These are phyloP conservation scores for Myriosclerotinia duriaeana DNA, from an alignment of 2,329 filamentous ascomycete species.

Conservation along the genomic window DNA sequence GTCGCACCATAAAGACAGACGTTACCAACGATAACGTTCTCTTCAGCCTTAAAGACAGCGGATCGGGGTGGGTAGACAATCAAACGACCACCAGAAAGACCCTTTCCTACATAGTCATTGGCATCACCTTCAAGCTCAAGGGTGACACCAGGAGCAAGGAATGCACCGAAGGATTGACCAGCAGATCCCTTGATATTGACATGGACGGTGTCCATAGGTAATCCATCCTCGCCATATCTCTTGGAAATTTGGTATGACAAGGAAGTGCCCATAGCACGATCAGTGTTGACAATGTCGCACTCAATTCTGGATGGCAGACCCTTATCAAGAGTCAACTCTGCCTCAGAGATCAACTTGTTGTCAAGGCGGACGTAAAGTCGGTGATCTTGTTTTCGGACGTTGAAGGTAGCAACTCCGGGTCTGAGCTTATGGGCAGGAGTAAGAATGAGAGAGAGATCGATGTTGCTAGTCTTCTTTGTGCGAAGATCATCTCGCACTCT, in stretches of 20 bases:
- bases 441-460: constrained; percentile 87
- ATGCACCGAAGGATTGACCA: constrained; percentile 94
- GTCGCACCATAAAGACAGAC: constrained; percentile 95
- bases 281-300: constrained; percentile 94
- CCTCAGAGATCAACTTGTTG: constrained; percentile 96
- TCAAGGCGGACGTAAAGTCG: constrained; percentile 88
- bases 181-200: constrained; percentile 96
- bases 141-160: constrained; percentile 88
- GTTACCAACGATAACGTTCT: constrained; percentile 92
- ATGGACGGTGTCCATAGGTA: constrained; percentile 91
- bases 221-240: constrained; percentile 82
- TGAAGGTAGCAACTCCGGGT: constrained; percentile 93
- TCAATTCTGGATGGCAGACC: constrained; percentile 90
- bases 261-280: constrained; percentile 88
- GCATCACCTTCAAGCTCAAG: constrained; percentile 92
- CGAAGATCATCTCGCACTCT: constrained; percentile 85
- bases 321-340: constrained; percentile 91
- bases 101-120: constrained; percentile 97
- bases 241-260: constrained; percentile 95
- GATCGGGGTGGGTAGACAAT: constrained; percentile 91
- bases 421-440: constrained; percentile 95
- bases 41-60: constrained; percentile 91
- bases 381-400: constrained; percentile 96
- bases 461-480: constrained; percentile 85
- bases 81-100: constrained; percentile 85